A percentile compares a stretch with the other conserved stretches of the same genome.
Conservation (phyloP, 805 yeast species). For the Wickerhamomyces chambardii region DNA sequence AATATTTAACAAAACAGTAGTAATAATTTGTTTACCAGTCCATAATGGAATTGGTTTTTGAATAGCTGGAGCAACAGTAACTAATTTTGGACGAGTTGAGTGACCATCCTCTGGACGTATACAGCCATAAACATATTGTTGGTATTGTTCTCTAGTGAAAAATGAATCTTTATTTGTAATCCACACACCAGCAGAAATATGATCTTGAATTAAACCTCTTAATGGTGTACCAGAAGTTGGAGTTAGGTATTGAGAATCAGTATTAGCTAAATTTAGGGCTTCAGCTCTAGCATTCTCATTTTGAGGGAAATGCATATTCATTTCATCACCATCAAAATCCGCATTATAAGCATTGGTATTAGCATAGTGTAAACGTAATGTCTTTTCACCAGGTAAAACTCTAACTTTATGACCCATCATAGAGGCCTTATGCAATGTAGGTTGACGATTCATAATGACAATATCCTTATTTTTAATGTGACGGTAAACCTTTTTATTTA, state of each 20-base stretch:
- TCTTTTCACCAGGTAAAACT: constrained; percentile 95
- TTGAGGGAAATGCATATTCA: constrained; percentile 99
- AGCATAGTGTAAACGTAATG: constrained; percentile 93
- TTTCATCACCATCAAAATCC: constrained; percentile 99
- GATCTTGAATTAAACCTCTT: constrained; percentile 98
- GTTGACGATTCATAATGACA: constrained; percentile 98
- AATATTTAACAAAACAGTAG: constrained; percentile 84
- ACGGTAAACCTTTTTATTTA: constrained; percentile 89
- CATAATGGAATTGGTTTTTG: constrained; percentile 83
- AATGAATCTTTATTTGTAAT: constrained; percentile 87
- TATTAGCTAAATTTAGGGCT: constrained; percentile 89
- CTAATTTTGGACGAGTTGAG: constrained; percentile 56
- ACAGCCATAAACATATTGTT: constrained; percentile 89
- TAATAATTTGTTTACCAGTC: constrained; percentile 97
- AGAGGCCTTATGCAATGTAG: constrained; percentile 97
- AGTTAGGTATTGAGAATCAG: constrained; percentile 94
- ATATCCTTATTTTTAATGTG: constrained; percentile 94
- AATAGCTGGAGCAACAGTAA: constrained; percentile 85
- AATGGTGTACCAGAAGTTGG: constrained; percentile 98
- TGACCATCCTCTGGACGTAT: constrained; percentile 97
- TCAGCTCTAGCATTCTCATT: constrained; percentile 96
- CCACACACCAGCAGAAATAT: constrained; percentile 99
- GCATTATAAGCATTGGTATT: constrained; percentile 99
- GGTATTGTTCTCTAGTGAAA: constrained; percentile 86
- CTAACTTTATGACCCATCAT: constrained; percentile 99